These are phyloP conservation scores for Talaromyces stipitatus DNA, from an alignment of 495 filamentous ascomycete genomes.

Conservation along the genomic window DNA sequence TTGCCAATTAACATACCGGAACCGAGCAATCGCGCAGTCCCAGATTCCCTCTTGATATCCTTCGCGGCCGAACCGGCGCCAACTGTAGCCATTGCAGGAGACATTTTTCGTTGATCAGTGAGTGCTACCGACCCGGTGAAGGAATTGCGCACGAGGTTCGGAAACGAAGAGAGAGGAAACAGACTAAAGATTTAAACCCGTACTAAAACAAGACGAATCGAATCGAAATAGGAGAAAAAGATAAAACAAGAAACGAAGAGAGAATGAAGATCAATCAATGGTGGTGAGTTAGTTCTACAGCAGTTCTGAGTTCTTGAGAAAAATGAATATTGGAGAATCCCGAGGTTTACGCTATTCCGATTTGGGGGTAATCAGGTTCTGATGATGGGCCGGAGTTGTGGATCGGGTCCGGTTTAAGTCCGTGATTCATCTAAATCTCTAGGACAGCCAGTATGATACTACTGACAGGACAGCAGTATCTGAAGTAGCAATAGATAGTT, in stretches of 20 bases:
- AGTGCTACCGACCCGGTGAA: too few species aligned
- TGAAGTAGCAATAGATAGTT: background rate
- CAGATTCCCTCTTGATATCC: constrained; percentile 80
- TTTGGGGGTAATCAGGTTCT: background rate
- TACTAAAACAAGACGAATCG: background rate
- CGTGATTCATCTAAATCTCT: background rate
- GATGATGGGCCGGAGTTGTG: background rate
- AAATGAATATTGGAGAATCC: background rate
- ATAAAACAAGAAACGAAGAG: background rate
- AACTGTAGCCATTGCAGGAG: constrained; percentile 38
- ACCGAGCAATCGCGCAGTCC: constrained; percentile 76
- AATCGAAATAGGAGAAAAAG: too few species aligned
- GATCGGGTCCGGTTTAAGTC: background rate
- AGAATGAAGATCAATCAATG: constrained; percentile 5
- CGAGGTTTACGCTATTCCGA: background rate
- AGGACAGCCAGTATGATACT: too few species aligned
- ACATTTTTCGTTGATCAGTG: constrained; percentile 41
- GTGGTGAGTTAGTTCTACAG: too few species aligned
- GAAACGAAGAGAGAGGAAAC: background rate
- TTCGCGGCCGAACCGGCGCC: constrained; percentile 47
- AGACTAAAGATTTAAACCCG: background rate
- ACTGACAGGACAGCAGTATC: background rate
- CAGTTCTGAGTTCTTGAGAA: too few species aligned
- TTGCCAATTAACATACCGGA: constrained; percentile 61
- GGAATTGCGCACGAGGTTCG: background rate